Evolutionary conservation across 768 basidiomycete species (phyloP).

Genomic region (Daedalea quercina): DNA sequence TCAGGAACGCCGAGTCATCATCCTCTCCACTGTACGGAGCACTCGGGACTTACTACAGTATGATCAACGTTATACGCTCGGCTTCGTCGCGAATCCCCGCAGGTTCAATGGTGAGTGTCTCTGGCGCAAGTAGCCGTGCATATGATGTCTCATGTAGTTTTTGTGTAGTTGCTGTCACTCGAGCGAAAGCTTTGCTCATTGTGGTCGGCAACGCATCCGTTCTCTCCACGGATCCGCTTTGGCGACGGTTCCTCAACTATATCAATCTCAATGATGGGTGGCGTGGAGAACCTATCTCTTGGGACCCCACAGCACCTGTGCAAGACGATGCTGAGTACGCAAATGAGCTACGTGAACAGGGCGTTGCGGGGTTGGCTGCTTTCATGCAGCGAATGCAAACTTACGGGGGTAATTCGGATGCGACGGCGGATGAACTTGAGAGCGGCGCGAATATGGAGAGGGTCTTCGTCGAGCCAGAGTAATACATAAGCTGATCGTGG

Average conservation of each 20-base stretch:
- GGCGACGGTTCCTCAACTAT: conserved; percentile 56
- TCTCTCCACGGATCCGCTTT: conserved; percentile 54
- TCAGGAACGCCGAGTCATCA: conserved; percentile 34
- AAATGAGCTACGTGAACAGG: conserved; percentile 30
- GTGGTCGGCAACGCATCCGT: conserved; percentile 54
- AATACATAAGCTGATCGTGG: too few species aligned
- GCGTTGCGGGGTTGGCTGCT: conserved; percentile 35
- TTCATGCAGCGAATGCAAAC: conserved; percentile 17
- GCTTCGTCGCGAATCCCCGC: conserved; percentile 26
- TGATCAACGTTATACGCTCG: conserved; percentile 21
- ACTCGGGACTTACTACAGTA: conserved; percentile 18
- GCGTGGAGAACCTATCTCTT: conserved; percentile 41
- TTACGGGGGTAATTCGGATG: neutral
- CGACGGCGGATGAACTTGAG: conserved; percentile 6
- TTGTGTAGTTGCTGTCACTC: conserved; percentile 50
- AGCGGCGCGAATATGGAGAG: conserved; percentile 12
- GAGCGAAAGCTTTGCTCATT: conserved; percentile 53
- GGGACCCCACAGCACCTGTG: conserved; percentile 39
- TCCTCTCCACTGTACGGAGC: conserved; percentile 34
- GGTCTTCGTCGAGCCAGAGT: conserved; percentile 5
- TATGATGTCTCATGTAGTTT: neutral
- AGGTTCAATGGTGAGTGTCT: conserved; percentile 18
- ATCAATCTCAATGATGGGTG: conserved; percentile 48
- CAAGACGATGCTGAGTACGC: conserved; percentile 25
- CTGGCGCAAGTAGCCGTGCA: neutral